Conservation (phyloP, 2,329 filamentous ascomycete genomes). For the Fusarium musae region DNA sequence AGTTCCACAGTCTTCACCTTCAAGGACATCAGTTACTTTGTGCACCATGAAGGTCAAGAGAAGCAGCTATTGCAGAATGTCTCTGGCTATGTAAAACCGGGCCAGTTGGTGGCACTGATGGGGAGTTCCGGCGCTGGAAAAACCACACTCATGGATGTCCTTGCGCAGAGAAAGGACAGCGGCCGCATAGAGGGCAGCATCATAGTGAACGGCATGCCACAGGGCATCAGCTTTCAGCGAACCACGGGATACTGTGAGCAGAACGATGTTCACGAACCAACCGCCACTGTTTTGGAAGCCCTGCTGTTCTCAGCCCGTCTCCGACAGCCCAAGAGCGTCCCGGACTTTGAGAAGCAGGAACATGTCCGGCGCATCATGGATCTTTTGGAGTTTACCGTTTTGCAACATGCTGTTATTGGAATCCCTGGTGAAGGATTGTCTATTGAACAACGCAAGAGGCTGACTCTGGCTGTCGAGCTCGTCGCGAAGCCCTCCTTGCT, state of each 20-base stretch:
- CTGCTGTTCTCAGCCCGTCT: conserved; percentile 83
- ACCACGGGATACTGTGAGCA: conserved; percentile 93
- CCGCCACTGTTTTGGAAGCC: conserved; percentile 78
- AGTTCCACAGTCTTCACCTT: conserved; percentile 64
- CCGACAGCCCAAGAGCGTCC: conserved; percentile 76
- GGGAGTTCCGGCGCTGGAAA: conserved; percentile 84
- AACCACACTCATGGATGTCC: conserved; percentile 84
- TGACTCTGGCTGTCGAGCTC: conserved; percentile 70
- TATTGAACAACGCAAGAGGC: conserved; percentile 63
- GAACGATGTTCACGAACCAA: conserved; percentile 76
- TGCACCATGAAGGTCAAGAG: conserved; percentile 66
- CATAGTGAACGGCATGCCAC: conserved; percentile 67
- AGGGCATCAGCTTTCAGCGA: conserved; percentile 82
- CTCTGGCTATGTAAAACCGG: conserved; percentile 78
- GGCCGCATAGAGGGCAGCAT: conserved; percentile 87
- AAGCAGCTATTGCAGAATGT: conserved; percentile 67
- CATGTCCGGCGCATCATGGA: conserved; percentile 81
- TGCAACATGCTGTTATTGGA: conserved; percentile 70
- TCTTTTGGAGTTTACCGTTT: conserved; percentile 70
- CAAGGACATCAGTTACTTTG: conserved; percentile 77
- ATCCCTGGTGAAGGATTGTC: conserved; percentile 66
- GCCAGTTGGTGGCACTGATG: conserved; percentile 77
- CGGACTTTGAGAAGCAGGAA: conserved; percentile 76
- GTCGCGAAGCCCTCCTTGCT: conserved; percentile 68
- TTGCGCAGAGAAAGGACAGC: conserved; percentile 84